These are phyloP conservation scores for Tephrocybe sp. DNA, from an alignment of 768 basidiomycete species.

Conservation along the genomic window DNA sequence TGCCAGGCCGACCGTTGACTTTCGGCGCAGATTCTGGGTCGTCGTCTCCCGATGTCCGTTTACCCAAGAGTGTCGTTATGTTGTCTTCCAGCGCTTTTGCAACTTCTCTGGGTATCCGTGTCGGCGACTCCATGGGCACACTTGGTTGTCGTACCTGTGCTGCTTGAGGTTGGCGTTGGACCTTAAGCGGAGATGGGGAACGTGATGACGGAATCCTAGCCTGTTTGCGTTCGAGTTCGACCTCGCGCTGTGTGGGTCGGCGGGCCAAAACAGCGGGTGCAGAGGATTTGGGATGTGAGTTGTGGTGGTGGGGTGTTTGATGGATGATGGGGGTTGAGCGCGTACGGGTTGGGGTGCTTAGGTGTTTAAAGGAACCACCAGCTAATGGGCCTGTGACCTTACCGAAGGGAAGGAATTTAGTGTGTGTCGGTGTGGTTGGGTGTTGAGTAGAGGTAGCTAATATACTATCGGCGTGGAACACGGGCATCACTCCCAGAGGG, in stretches of 20 bases:
- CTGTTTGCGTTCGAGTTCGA: constrained; percentile 22
- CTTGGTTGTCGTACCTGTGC: constrained; percentile 14
- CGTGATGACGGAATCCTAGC: constrained; percentile 57
- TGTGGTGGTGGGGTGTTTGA: constrained; percentile 14
- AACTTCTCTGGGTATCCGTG: constrained; percentile 43
- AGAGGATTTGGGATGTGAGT: constrained; percentile 9
- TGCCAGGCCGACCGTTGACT: constrained; percentile 24
- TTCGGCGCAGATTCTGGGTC: constrained; percentile 15
- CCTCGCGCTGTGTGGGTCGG: constrained; percentile 19
- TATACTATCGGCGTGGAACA: constrained; percentile 2
- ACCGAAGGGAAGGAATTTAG: constrained; percentile 9
- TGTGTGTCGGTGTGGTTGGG: constrained; percentile 10
- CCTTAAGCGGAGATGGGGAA: constrained; percentile 54
- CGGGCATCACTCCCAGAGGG: constrained; percentile 6
- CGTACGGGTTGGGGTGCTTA: constrained; percentile 14
- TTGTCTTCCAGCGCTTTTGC: constrained; percentile 67
- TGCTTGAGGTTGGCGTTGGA: constrained; percentile 19
- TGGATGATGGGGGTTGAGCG: constrained; percentile 9
- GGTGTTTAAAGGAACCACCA: background rate
- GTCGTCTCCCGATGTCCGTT: constrained; percentile 49
- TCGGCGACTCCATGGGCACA: constrained; percentile 32
- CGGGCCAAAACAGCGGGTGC: constrained; percentile 8
- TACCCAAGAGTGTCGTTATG: constrained; percentile 67
- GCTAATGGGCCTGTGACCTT: constrained; percentile 13
- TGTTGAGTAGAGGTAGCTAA: constrained; percentile 10